Evolutionary conservation across 495 filamentous ascomycete genomes (phyloP).

Genomic region (Aspergillus sclerotioniger): DNA sequence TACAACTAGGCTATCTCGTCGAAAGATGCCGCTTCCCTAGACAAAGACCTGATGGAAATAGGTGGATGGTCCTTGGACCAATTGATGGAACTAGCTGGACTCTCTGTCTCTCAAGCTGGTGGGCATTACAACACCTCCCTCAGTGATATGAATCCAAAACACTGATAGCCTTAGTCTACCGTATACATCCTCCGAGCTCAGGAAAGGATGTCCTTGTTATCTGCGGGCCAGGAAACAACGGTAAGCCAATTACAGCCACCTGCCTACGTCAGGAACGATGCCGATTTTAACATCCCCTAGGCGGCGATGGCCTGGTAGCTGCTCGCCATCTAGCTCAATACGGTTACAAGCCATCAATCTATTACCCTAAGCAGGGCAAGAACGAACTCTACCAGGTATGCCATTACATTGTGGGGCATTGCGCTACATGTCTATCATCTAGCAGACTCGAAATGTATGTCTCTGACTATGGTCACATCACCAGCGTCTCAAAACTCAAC

Average conservation of each 20-base stretch:
- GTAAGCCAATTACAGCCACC: constrained; percentile 39
- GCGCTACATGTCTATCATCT: neutral
- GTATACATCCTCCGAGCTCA: constrained; percentile 71
- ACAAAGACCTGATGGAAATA: constrained; percentile 89
- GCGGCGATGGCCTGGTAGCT: constrained; percentile 92
- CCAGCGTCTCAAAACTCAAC: constrained; percentile 77
- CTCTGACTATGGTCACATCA: neutral
- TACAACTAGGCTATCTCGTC: constrained; percentile 72
- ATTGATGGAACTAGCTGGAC: constrained; percentile 92
- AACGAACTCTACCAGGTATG: constrained; percentile 82
- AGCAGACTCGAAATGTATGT: neutral
- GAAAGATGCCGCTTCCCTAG: constrained; percentile 82
- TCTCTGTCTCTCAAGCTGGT: constrained; percentile 93
- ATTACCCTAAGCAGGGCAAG: constrained; percentile 88
- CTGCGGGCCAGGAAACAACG: constrained; percentile 94
- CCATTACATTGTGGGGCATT: neutral
- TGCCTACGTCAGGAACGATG: neutral
- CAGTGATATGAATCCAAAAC: neutral
- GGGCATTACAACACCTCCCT: constrained; percentile 1
- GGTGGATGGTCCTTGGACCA: constrained; percentile 95
- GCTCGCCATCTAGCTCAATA: constrained; percentile 93
- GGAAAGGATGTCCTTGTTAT: constrained; percentile 79
- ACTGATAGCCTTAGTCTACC: constrained; percentile 58
- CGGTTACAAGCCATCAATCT: constrained; percentile 84
- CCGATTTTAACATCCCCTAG: constrained; percentile 32